These are phyloP conservation scores for Xylaria grammica DNA, from an alignment of 495 filamentous ascomycete genomes.

Conservation along the genomic window DNA sequence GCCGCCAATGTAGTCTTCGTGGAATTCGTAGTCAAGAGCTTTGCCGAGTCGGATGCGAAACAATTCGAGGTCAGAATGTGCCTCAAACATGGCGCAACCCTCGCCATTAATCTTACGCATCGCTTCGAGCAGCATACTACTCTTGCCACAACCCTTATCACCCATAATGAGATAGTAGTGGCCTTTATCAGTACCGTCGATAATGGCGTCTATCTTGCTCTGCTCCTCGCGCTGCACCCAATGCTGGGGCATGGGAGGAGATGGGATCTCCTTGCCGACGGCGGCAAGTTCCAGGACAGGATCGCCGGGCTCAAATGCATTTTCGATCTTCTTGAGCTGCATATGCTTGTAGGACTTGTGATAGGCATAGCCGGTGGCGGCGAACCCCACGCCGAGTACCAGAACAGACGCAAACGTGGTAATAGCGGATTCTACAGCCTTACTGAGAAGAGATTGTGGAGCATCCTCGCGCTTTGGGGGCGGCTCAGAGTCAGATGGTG, in stretches of 20 bases:
- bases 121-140: conserved; percentile 90
- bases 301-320: conserved; percentile 92
- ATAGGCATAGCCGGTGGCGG: conserved; percentile 81
- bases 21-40: conserved; percentile 91
- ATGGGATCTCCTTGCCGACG: conserved; percentile 60
- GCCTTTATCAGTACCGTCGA: conserved; percentile 69
- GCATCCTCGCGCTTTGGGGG: conserved; percentile 31
- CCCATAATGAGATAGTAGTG: conserved; percentile 95
- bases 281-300: conserved; percentile 89
- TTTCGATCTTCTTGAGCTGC: conserved; percentile 86
- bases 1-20: conserved; percentile 88
- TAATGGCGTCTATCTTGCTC: conserved; percentile 73
- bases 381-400: conserved; percentile 73
- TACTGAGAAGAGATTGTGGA: conserved; percentile 54
- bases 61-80: conserved; percentile 92
- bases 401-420: conserved; percentile 87
- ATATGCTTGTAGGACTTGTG: conserved; percentile 89
- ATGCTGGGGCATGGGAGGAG: conserved; percentile 60
- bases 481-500: neutral
- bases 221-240: conserved; percentile 89
- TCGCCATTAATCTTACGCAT: conserved; percentile 91
- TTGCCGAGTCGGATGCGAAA: conserved; percentile 92
- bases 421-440: conserved; percentile 82
- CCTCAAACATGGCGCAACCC: conserved; percentile 90
- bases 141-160: conserved; percentile 96